A percentile compares a stretch with the other conserved stretches of the same genome.
Evolutionary conservation across 371 early-diverging fungal genomes (phyloP).

Genomic region (Saksenaea oblongispora): DNA sequence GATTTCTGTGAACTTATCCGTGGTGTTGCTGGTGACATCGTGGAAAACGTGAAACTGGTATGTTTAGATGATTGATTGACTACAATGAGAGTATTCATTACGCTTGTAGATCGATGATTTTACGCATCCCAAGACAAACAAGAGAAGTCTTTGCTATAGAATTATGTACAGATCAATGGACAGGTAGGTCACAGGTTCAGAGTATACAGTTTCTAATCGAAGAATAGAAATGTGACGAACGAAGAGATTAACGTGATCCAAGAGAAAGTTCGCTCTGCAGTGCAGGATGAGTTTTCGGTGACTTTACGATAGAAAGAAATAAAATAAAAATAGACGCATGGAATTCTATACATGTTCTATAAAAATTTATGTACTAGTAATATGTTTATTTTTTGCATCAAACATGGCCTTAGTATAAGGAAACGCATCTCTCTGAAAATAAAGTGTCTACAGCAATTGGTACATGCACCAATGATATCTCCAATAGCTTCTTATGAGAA

Average conservation of each 20-base stretch:
- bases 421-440: too few relatives aligned
- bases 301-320: conserved; percentile 66
- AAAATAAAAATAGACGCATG: background rate
- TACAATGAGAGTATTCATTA: background rate
- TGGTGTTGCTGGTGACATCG: conserved; percentile 91
- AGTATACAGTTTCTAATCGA: background rate
- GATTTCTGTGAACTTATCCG: conserved; percentile 92
- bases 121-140: conserved; percentile 81
- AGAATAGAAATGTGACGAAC: conserved; percentile 70
- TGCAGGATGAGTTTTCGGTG: conserved; percentile 70
- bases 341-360: background rate
- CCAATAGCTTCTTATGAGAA: too few relatives aligned
- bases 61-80: conserved; percentile 10
- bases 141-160: conserved; percentile 85
- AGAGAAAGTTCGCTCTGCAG: conserved; percentile 70
- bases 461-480: too few relatives aligned
- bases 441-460: too few relatives aligned
- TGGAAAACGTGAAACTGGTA: conserved; percentile 86
- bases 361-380: too few relatives aligned
- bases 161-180: conserved; percentile 94
- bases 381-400: too few relatives aligned
- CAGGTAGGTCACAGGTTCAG: conserved; percentile 36
- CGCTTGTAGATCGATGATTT: conserved; percentile 81
- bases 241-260: conserved; percentile 93
- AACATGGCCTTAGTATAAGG: too few relatives aligned